Evolutionary conservation across 2,329 filamentous ascomycete genomes (phyloP).

Genomic region (Colletotrichum orchidophilum): DNA sequence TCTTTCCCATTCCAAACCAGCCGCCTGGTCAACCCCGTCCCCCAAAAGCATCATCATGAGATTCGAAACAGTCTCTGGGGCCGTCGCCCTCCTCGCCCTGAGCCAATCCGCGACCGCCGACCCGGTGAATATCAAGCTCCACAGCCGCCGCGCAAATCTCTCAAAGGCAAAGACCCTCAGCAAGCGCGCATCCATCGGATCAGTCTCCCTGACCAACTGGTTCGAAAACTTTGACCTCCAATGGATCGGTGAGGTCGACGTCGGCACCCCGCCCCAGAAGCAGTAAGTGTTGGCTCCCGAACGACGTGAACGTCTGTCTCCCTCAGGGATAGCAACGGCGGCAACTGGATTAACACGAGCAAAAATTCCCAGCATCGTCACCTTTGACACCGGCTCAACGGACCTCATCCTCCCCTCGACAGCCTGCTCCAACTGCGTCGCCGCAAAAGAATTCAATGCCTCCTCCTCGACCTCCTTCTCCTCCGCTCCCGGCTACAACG

Average conservation of each 20-base stretch:
- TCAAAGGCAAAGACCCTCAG: background rate
- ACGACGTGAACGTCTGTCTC: too few relatives aligned
- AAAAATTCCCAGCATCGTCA: conserved; percentile 39
- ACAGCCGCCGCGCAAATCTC: background rate
- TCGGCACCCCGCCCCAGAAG: conserved; percentile 10
- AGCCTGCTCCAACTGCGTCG: conserved; percentile 42
- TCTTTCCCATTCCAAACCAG: background rate
- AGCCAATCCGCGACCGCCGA: background rate
- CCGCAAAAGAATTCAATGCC: conserved; percentile 39
- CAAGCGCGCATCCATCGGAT: background rate
- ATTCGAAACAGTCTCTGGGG: background rate
- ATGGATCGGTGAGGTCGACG: background rate
- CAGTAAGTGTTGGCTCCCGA: background rate
- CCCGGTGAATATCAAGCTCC: background rate
- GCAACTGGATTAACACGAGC: background rate
- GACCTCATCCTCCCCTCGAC: conserved; percentile 41
- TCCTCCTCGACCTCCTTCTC: conserved; percentile 42
- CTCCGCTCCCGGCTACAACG: conserved; percentile 32
- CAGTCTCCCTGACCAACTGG: conserved; percentile 4
- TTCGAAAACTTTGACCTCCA: conserved; percentile 14
- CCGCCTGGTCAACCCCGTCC: background rate
- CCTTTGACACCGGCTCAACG: conserved; percentile 44
- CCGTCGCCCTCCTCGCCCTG: background rate
- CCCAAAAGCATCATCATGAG: background rate
- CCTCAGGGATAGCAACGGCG: too few relatives aligned